Conservation (phyloP, 805 yeast species). For the Candida jianshihensis region DNA sequence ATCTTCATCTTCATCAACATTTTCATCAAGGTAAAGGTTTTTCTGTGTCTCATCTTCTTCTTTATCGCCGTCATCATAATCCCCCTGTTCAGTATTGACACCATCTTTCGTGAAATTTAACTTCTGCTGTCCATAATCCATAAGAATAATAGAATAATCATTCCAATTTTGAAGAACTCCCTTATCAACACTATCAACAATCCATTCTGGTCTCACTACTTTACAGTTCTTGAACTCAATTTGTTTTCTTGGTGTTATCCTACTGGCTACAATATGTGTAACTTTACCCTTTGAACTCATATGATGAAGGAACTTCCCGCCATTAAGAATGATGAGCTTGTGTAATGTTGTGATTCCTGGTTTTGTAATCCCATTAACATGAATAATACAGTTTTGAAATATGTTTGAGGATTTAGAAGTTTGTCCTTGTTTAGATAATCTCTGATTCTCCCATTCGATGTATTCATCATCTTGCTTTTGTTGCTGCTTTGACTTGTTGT, state of each 20-base stretch:
- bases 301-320: constrained; percentile 71
- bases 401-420: constrained; percentile 23
- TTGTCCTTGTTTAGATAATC: constrained; percentile 20
- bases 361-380: constrained; percentile 83
- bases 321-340: constrained; percentile 62
- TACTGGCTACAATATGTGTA: constrained; percentile 79
- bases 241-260: constrained; percentile 69
- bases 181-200: constrained; percentile 51
- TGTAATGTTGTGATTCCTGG: constrained; percentile 77
- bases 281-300: constrained; percentile 64
- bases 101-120: constrained; percentile 8
- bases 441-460: constrained; percentile 39
- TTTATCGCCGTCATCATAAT: constrained; percentile 1
- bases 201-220: constrained; percentile 82
- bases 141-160: constrained; percentile 46
- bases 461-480: constrained; percentile 48
- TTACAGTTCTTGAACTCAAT: constrained; percentile 57
- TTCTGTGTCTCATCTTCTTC: constrained; percentile 9
- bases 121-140: constrained; percentile 49
- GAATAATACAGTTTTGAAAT: constrained; percentile 57
- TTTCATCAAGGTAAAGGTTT: too few species aligned
- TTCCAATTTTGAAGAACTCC: constrained; percentile 59
- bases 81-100: too few species aligned
- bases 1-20: constrained; percentile 1
- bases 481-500: constrained; percentile 54